Percentiles rank a stretch among this genome's conserved stretches.
These are phyloP conservation scores for Mortierella sp. DNA, from an alignment of 371 early-diverging fungal species.

Conservation along the genomic window DNA sequence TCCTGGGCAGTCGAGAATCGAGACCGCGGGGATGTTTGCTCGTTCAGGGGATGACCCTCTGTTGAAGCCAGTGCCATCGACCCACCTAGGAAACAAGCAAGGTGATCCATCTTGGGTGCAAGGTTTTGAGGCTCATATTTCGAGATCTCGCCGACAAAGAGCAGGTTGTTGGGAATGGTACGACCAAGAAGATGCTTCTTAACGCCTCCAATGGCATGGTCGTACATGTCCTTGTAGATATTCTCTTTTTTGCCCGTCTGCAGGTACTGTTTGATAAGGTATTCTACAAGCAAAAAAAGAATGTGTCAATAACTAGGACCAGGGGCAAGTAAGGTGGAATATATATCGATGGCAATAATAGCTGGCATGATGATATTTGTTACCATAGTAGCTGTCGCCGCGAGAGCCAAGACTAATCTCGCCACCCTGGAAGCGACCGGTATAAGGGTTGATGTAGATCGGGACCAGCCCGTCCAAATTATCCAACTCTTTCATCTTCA, in stretches of 20 bases:
- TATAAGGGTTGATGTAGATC: slow-evolving; percentile 68
- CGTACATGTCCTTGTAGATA: slow-evolving; percentile 77
- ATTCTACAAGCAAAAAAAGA: slow-evolving; percentile 69
- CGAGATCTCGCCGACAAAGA: slow-evolving; percentile 81
- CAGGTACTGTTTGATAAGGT: slow-evolving; percentile 89
- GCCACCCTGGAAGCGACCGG: slow-evolving; percentile 61
- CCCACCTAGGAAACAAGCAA: slow-evolving; percentile 93
- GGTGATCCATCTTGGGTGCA: slow-evolving; percentile 89
- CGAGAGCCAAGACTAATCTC: slow-evolving; percentile 80
- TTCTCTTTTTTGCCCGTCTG: slow-evolving; percentile 74
- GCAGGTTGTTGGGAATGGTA: slow-evolving; percentile 66
- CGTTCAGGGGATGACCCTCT: slow-evolving; percentile 60
- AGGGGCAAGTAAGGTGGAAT: no score
- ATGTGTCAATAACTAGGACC: no score
- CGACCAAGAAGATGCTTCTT: slow-evolving; percentile 74
- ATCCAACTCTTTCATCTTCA: slow-evolving; percentile 62
- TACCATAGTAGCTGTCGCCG: slow-evolving; percentile 93
- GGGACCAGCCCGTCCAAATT: slow-evolving; percentile 83
- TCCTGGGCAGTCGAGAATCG: slow-evolving; percentile 41
- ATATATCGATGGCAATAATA: no score
- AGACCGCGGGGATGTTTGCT: slow-evolving; percentile 9
- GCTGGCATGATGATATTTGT: no score
- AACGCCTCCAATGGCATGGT: slow-evolving; percentile 77
- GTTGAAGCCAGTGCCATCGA: slow-evolving; percentile 84
- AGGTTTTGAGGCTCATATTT: slow-evolving; percentile 54